Conservation (phyloP, 2,329 filamentous ascomycete genomes). For the Myotisia sp. region DNA sequence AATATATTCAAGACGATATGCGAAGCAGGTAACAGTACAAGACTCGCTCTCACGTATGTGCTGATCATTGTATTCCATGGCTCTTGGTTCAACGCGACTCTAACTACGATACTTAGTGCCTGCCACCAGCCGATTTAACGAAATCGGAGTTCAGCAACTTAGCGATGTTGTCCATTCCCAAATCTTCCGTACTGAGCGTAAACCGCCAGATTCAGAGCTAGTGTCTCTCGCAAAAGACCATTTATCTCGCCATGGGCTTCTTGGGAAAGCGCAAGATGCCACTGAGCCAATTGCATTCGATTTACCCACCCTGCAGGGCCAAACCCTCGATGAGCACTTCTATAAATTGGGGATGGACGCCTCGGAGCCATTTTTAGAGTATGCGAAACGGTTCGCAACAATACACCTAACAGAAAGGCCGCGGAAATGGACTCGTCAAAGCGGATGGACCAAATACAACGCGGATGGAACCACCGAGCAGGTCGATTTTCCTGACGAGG, state of each 20-base stretch:
- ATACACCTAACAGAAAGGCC: slow-evolving; percentile 44
- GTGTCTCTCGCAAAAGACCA: slow-evolving; percentile 71
- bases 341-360: slow-evolving; percentile 72
- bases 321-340: slow-evolving; percentile 86
- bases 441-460: slow-evolving; percentile 92
- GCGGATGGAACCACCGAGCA: slow-evolving; percentile 56
- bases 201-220: slow-evolving; percentile 52
- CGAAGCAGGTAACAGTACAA: background rate
- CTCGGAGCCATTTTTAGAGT: slow-evolving; percentile 65
- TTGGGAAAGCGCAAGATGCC: slow-evolving; percentile 78
- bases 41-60: slow-evolving; percentile 2
- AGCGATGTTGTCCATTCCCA: slow-evolving; percentile 71
- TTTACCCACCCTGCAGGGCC: slow-evolving; percentile 62
- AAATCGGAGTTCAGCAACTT: slow-evolving; percentile 87
- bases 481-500: slow-evolving; percentile 63
- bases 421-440: slow-evolving; percentile 60
- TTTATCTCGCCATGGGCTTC: slow-evolving; percentile 66
- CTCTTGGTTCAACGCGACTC: too few species aligned
- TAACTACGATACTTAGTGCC: slow-evolving; percentile 18
- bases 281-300: slow-evolving; percentile 67
- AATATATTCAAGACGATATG: slow-evolving; percentile 7
- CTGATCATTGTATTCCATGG: background rate
- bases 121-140: slow-evolving; percentile 59
- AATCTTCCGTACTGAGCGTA: slow-evolving; percentile 50
- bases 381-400: slow-evolving; percentile 60